These are phyloP conservation scores for Diplodia seriata DNA, from an alignment of 2,329 filamentous ascomycete genomes.

Conservation along the genomic window DNA sequence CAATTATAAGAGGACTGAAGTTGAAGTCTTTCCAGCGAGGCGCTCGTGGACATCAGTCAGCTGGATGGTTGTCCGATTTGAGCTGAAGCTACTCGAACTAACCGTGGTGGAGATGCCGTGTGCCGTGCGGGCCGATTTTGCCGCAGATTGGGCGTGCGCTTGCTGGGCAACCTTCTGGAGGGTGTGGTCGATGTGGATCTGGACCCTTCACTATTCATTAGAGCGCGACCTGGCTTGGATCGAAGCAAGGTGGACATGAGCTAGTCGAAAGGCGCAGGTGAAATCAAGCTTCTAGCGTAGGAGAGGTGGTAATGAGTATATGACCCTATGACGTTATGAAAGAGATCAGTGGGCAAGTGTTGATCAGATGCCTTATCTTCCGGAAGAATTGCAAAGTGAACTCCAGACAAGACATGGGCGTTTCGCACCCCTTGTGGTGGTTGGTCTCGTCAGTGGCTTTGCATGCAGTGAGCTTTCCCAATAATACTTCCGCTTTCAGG, in stretches of 20 bases:
- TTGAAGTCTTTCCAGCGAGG: neutral
- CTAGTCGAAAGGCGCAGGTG: neutral
- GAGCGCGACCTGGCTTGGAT: neutral
- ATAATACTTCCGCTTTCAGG: neutral
- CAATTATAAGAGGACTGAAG: no score
- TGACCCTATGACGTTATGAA: neutral
- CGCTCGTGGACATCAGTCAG: neutral
- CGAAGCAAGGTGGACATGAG: neutral
- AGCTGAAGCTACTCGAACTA: neutral
- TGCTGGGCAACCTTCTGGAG: neutral
- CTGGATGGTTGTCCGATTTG: neutral
- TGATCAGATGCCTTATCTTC: neutral
- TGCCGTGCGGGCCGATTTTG: slow-evolving; percentile 15
- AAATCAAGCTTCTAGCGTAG: neutral
- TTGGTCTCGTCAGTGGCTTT: neutral
- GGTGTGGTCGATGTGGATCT: neutral
- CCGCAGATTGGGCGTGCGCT: no score
- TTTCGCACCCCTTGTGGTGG: no score
- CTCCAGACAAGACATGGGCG: neutral
- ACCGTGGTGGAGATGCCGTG: neutral
- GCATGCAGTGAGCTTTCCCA: neutral
- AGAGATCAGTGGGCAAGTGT: neutral
- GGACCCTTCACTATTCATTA: neutral
- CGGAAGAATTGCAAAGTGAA: no score
- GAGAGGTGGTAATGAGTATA: neutral